Evolutionary conservation across 2,329 filamentous ascomycete genomes (phyloP).

Genomic region (Chlorencoelia australis): DNA sequence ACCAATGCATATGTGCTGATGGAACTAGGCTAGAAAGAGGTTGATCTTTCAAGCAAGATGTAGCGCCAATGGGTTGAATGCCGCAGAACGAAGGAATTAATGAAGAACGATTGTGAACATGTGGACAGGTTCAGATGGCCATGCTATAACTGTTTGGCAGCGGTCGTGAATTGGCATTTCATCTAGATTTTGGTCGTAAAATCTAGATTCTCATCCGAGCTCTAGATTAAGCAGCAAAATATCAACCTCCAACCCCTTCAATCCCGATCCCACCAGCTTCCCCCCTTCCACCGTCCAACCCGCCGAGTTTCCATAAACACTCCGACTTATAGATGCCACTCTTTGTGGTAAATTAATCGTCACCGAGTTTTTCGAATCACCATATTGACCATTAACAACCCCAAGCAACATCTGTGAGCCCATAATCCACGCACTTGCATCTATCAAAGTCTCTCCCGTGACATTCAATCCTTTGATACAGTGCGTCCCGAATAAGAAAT

Average conservation of each 20-base stretch:
- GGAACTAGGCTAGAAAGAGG: too few species aligned
- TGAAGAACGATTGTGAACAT: too few species aligned
- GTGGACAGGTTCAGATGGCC: too few species aligned
- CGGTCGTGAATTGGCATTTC: too few species aligned
- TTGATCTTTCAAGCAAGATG: too few species aligned
- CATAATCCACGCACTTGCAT: conserved; percentile 33
- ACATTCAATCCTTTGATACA: conserved; percentile 14
- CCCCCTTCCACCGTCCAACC: conserved; percentile 15
- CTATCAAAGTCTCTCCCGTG: conserved; percentile 12
- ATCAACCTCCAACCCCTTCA: conserved; percentile 18
- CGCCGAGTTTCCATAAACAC: conserved; percentile 15
- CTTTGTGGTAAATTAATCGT: conserved; percentile 15
- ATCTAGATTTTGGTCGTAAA: too few species aligned
- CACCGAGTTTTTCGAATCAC: conserved; percentile 3
- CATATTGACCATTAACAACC: conserved; percentile 30
- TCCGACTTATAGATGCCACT: conserved; percentile 6
- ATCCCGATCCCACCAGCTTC: conserved; percentile 13
- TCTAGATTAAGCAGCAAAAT: conserved; percentile 16
- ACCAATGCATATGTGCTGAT: too few species aligned
- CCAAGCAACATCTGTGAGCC: conserved; percentile 30
- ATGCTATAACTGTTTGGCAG: too few species aligned
- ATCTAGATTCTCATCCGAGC: too few species aligned
- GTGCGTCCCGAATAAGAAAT: conserved; percentile 28
- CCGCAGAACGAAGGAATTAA: too few species aligned
- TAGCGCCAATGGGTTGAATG: too few species aligned